phyloP scores from a whole-genome alignment of 305 asterid genomes.

The Solanum hybrid region DNA sequence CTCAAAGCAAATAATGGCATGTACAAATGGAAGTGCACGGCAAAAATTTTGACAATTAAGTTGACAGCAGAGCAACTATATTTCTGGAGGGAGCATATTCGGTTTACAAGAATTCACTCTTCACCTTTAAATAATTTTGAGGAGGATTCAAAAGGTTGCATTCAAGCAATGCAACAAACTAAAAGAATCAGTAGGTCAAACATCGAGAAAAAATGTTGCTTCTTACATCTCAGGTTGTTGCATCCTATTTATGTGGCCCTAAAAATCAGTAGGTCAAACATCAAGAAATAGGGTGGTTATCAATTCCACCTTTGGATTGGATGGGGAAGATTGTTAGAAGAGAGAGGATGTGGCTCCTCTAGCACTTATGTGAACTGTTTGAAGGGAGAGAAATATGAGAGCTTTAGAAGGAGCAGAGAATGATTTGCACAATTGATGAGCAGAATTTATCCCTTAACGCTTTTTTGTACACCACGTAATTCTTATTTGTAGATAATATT shows the following conservation, averaged over 20 bases:
- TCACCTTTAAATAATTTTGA: neutral
- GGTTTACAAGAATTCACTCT: neutral
- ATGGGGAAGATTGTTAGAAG: neutral
- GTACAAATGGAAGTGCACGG: neutral
- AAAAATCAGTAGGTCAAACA: neutral
- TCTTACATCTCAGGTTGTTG: neutral
- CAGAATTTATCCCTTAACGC: neutral
- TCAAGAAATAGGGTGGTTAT: neutral
- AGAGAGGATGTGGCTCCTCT: neutral
- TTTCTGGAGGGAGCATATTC: neutral
- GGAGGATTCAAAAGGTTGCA: neutral
- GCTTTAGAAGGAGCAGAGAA: neutral
- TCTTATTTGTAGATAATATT: neutral
- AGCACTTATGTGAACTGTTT: neutral
- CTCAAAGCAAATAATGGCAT: neutral
- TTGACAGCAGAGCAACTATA: neutral
- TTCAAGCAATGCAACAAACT: neutral
- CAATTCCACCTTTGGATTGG: neutral
- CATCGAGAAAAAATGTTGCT: neutral
- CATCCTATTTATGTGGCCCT: neutral
- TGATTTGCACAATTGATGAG: neutral
- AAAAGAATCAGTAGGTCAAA: neutral
- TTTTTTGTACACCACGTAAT: neutral
- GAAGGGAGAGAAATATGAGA: neutral
- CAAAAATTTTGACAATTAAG: neutral